These are phyloP conservation scores for Neoboletus brunneissimus DNA, from an alignment of 768 basidiomycete species.

Conservation along the genomic window DNA sequence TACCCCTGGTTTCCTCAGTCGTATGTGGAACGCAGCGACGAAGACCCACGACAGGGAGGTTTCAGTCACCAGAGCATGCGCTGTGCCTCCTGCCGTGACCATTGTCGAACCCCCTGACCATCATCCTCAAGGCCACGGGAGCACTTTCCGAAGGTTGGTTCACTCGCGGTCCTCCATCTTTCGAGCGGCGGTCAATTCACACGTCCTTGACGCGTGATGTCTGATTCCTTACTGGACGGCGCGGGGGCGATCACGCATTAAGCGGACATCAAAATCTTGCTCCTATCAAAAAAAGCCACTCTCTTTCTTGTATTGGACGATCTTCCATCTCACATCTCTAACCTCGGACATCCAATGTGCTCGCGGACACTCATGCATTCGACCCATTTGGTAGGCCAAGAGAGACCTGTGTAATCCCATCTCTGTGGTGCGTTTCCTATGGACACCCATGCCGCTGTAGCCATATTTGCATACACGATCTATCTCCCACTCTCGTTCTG, in stretches of 20 bases:
- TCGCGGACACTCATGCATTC: slow-evolving; percentile 21
- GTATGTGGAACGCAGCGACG: slow-evolving; percentile 71
- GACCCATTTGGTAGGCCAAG: not conserved
- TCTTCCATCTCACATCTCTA: slow-evolving; percentile 31
- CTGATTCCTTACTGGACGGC: slow-evolving; percentile 12
- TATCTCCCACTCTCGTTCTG: slow-evolving; percentile 34
- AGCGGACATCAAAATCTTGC: slow-evolving; percentile 23
- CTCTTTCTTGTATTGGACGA: slow-evolving; percentile 19
- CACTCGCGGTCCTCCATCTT: slow-evolving; percentile 46
- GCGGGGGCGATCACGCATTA: slow-evolving; percentile 10
- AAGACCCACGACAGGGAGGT: slow-evolving; percentile 36
- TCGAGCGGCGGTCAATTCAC: slow-evolving; percentile 29
- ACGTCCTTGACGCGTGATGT: slow-evolving; percentile 31
- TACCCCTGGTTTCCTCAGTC: slow-evolving; percentile 55
- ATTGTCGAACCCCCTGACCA: slow-evolving; percentile 27
- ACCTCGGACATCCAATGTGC: slow-evolving; percentile 14
- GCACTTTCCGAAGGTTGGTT: slow-evolving; percentile 41
- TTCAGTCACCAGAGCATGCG: slow-evolving; percentile 7
- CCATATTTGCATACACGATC: slow-evolving; percentile 20
- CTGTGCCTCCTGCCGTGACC: slow-evolving; percentile 18
- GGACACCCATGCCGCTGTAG: slow-evolving; percentile 28
- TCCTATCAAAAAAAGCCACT: slow-evolving; percentile 23
- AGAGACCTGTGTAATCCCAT: slow-evolving; percentile 6
- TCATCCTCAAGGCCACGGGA: slow-evolving; percentile 28
- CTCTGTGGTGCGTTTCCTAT: slow-evolving; percentile 20